Evolutionary conservation across 495 filamentous ascomycete species (phyloP).

Genomic region (Penicillium pulvis): DNA sequence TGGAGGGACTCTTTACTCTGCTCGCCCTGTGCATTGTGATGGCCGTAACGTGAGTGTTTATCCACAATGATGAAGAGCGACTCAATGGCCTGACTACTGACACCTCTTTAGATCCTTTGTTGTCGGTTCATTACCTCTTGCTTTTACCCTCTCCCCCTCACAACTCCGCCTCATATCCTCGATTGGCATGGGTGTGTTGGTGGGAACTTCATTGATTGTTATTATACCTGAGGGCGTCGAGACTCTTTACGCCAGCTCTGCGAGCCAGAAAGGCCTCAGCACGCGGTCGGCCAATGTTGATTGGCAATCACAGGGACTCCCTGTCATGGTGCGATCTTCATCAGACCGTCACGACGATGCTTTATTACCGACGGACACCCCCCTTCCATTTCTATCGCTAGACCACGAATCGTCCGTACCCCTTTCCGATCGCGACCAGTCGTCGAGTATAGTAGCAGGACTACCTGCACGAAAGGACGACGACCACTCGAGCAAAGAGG

Average conservation of each 20-base stretch:
- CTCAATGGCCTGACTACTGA: not conserved
- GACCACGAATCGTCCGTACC: constrained; percentile 19
- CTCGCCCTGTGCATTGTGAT: constrained; percentile 86
- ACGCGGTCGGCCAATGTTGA: constrained; percentile 28
- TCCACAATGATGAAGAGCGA: constrained; percentile 11
- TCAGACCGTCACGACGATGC: constrained; percentile 7
- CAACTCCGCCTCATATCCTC: constrained; percentile 88
- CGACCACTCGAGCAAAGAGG: constrained; percentile 26
- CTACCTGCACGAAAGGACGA: constrained; percentile 35
- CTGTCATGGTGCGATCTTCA: constrained; percentile 17
- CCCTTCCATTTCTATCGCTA: constrained; percentile 22
- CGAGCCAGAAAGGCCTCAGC: constrained; percentile 33
- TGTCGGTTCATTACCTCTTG: constrained; percentile 89
- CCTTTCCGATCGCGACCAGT: constrained; percentile 6
- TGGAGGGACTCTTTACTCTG: constrained; percentile 86
- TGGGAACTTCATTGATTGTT: constrained; percentile 92
- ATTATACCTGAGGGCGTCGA: constrained; percentile 98
- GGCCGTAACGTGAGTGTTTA: constrained; percentile 77
- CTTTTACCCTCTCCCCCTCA: constrained; percentile 84
- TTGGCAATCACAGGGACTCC: constrained; percentile 36
- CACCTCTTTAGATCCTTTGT: constrained; percentile 75
- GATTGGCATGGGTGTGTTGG: constrained; percentile 90
- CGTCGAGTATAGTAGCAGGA: constrained; percentile 11
- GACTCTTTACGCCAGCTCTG: constrained; percentile 68
- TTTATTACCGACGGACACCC: constrained; percentile 12